A percentile compares a stretch with the other conserved stretches of the same genome.
Evolutionary conservation across 139 green algal genomes (phyloP).

Genomic region (Gonium pectorale): DNA sequence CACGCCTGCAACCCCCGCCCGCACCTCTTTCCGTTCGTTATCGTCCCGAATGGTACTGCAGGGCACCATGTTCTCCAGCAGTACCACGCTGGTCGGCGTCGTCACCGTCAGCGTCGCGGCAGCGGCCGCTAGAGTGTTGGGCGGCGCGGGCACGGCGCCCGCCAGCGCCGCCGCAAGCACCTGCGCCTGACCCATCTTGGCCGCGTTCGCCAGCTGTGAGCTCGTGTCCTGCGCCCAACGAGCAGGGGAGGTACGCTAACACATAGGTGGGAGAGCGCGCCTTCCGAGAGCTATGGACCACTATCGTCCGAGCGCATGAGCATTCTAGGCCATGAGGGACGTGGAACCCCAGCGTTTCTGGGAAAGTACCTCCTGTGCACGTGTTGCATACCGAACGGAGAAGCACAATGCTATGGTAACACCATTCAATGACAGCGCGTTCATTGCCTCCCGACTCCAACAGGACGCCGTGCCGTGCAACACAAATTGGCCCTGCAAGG

Average conservation of each 20-base stretch:
- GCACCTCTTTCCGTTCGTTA: conserved; percentile 58
- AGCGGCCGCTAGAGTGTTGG: background rate
- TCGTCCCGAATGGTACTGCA: conserved; percentile 61
- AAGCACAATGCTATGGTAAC: too few relatives aligned
- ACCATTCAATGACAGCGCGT: too few relatives aligned
- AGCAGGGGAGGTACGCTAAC: background rate
- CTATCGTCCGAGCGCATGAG: too few relatives aligned
- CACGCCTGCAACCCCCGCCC: background rate
- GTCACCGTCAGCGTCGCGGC: conserved; percentile 8
- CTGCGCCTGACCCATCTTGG: conserved; percentile 68
- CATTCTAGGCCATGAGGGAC: too few relatives aligned
- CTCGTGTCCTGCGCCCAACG: background rate
- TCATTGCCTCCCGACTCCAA: too few relatives aligned
- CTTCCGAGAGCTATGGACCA: too few relatives aligned
- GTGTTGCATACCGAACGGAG: too few relatives aligned
- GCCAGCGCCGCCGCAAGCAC: conserved; percentile 39
- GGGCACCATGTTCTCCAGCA: conserved; percentile 79
- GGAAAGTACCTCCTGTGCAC: too few relatives aligned
- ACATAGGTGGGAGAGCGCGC: too few relatives aligned
- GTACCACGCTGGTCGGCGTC: conserved; percentile 66
- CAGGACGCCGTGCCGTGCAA: too few relatives aligned
- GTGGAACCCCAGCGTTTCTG: too few relatives aligned
- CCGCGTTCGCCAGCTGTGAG: conserved; percentile 14
- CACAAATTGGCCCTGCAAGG: too few relatives aligned
- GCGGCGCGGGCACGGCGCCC: background rate